Conservation (phyloP, 2,329 filamentous ascomycete species). For the Neonectria coccinea region DNA sequence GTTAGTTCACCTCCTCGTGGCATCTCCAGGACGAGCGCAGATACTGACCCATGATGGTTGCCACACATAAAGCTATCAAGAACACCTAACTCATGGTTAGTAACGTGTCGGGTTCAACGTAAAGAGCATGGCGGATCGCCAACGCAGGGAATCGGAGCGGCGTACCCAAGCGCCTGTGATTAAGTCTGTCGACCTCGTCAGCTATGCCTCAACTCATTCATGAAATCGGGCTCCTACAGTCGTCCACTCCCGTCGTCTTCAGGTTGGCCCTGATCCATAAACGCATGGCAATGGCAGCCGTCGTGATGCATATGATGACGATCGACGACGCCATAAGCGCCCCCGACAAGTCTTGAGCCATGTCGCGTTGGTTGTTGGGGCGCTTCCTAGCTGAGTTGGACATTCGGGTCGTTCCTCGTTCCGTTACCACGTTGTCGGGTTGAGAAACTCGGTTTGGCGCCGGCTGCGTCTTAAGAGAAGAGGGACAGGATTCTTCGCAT, state of each 20-base stretch:
- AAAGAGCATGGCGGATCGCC: neutral
- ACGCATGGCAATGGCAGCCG: slow-evolving; percentile 25
- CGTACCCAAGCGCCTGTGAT: slow-evolving; percentile 30
- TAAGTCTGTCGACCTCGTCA: slow-evolving; percentile 22
- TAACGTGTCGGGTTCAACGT: neutral
- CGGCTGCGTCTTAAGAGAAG: slow-evolving; percentile 20
- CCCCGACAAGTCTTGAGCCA: slow-evolving; percentile 32
- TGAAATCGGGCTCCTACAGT: slow-evolving; percentile 23
- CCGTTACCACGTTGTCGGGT: neutral
- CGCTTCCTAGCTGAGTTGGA: slow-evolving; percentile 1
- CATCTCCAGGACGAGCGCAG: neutral
- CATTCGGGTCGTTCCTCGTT: neutral
- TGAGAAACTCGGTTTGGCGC: slow-evolving; percentile 2
- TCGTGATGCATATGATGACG: slow-evolving; percentile 28
- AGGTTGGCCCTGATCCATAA: slow-evolving; percentile 31
- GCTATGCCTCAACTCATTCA: slow-evolving; percentile 1
- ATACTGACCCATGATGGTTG: slow-evolving; percentile 25
- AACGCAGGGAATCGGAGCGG: neutral
- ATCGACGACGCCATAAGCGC: slow-evolving; percentile 28
- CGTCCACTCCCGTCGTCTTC: slow-evolving; percentile 31
- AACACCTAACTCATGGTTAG: slow-evolving; percentile 26
- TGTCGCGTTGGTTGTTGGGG: slow-evolving; percentile 3
- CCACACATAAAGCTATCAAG: slow-evolving; percentile 22
- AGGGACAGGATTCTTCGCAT: slow-evolving; percentile 6
- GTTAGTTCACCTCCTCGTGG: slow-evolving; percentile 10